A percentile compares a stretch with the other conserved stretches of the same genome.
phyloP scores from a whole-genome alignment of 805 yeast genomes.

The Starmerella roubikii region DNA sequence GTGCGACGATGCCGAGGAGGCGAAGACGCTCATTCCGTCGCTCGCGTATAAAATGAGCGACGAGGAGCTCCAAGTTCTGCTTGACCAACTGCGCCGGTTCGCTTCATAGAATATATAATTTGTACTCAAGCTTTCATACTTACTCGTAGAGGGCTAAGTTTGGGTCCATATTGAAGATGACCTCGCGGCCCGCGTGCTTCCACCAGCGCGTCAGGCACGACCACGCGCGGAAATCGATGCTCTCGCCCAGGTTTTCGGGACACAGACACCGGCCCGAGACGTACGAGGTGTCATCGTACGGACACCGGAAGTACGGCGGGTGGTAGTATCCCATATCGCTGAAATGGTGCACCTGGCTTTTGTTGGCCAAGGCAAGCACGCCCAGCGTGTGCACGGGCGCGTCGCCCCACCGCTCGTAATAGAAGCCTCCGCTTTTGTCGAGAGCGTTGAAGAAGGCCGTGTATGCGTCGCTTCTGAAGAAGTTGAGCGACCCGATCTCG shows the following conservation, averaged over 20 bases:
- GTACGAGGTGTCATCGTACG: constrained; percentile 26
- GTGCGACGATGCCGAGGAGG: constrained; percentile 95
- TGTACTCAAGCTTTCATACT: neutral
- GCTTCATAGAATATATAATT: constrained; percentile 3
- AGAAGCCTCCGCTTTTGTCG: constrained; percentile 66
- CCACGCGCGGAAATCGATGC: constrained; percentile 25
- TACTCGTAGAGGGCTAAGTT: neutral
- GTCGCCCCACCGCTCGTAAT: constrained; percentile 93
- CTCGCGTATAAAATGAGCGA: constrained; percentile 68
- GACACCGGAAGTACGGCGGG: constrained; percentile 41
- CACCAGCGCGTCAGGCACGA: constrained; percentile 30
- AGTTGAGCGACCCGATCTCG: constrained; percentile 61
- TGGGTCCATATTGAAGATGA: constrained; percentile 22
- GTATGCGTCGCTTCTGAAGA: constrained; percentile 63
- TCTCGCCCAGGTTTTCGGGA: constrained; percentile 23
- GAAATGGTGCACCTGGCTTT: constrained; percentile 56
- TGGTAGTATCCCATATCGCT: constrained; percentile 74
- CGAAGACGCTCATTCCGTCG: constrained; percentile 85
- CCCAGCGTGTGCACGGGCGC: constrained; percentile 81
- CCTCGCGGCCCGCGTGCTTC: constrained; percentile 25
- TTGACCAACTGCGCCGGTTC: constrained; percentile 61
- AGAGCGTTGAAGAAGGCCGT: constrained; percentile 50
- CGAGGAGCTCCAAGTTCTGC: constrained; percentile 70
- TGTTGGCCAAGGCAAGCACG: constrained; percentile 43
- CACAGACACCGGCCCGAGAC: constrained; percentile 28